Base-by-base conservation (phyloP, 148 eudicot species). In the Diospyros kaki region DNA sequence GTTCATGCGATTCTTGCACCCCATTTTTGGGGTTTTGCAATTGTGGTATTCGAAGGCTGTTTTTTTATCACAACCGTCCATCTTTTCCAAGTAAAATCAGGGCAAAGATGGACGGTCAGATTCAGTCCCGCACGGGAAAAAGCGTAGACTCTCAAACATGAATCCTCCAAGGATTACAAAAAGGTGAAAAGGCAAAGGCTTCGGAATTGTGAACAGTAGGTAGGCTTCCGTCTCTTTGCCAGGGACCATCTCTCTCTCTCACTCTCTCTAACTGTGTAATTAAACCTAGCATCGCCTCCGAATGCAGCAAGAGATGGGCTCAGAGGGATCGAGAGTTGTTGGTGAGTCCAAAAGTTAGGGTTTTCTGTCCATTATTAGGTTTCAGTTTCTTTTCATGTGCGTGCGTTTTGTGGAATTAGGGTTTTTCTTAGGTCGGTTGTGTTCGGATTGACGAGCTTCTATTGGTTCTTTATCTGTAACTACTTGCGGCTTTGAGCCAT, bases 261-360 rank as follows among this genome's bases (percentile, higher is more conserved):
- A 48, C 61, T 70, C 1, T 7, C 50, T 1, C 1, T 1, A 42
- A 61, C 10, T 8, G n/a, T 64, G 50, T 60, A 28, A 28, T 28
- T 28, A 28, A 28, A 28, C 69, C 69, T 52, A 58, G 56, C 50
- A 41, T 17, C 43, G 45, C 70, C 41, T 52, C 54, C 50, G 2
- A 75, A 43, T 72, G 79, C 70, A 71, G 61, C 76, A 55, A 67
- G 64, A 74, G 46, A 85, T 82, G 85, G 87, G 81, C 64, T 73
- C 85, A 12, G 85, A 82, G 74, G 85, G 81, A 74, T 82, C 87
- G 40, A 78, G 51, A 50, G 87, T 85, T 61, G 75, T 82, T 67
- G 87, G 87, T 85, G 69, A 82, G 83, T 70, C 76, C 42, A 71
- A 55, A 61, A 58, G 46, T 45, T 62, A 15, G 51, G n/a, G 41